Evolutionary conservation across 2,329 filamentous ascomycete species (phyloP).

Genomic region (Xylaria sp.): DNA sequence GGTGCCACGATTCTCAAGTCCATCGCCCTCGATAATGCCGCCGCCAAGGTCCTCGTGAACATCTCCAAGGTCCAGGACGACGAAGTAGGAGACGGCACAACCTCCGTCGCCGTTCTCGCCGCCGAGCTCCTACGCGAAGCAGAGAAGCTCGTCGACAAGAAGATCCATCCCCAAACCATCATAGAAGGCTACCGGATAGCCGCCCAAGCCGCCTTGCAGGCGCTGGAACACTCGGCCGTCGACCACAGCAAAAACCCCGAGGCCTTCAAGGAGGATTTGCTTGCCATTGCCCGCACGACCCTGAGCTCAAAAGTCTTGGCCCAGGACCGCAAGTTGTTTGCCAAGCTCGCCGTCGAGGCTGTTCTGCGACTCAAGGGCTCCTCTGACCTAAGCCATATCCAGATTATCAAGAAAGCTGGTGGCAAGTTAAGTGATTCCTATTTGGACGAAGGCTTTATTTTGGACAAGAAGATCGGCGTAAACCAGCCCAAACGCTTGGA

Average conservation of each 20-base stretch:
- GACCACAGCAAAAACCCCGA: slow-evolving; percentile 81
- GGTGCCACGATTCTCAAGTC: slow-evolving; percentile 97
- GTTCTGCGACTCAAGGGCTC: slow-evolving; percentile 85
- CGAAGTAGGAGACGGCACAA: slow-evolving; percentile 96
- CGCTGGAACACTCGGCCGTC: slow-evolving; percentile 76
- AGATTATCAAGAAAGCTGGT: slow-evolving; percentile 98
- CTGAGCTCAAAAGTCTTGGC: slow-evolving; percentile 95
- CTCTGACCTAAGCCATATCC: slow-evolving; percentile 92
- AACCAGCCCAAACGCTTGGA: slow-evolving; percentile 97
- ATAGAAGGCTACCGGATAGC: slow-evolving; percentile 99
- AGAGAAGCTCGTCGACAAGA: slow-evolving; percentile 94
- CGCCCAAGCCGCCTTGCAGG: slow-evolving; percentile 77
- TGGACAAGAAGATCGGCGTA: slow-evolving; percentile 98
- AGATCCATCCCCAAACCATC: slow-evolving; percentile 98
- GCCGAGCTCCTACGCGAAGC: slow-evolving; percentile 94
- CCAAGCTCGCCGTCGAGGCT: slow-evolving; percentile 82
- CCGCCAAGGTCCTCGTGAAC: slow-evolving; percentile 96
- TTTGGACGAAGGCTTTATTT: slow-evolving; percentile 94
- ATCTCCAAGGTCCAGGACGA: slow-evolving; percentile 99
- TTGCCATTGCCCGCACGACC: slow-evolving; percentile 88
- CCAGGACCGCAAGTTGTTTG: slow-evolving; percentile 89
- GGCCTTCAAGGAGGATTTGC: slow-evolving; percentile 82
- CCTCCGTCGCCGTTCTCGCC: slow-evolving; percentile 92
- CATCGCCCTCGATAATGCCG: slow-evolving; percentile 96
- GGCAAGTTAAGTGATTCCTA: slow-evolving; percentile 98